Evolutionary conservation across 176 grass and related monocot species (phyloP).

Genomic region (Tuctoria greenei): DNA sequence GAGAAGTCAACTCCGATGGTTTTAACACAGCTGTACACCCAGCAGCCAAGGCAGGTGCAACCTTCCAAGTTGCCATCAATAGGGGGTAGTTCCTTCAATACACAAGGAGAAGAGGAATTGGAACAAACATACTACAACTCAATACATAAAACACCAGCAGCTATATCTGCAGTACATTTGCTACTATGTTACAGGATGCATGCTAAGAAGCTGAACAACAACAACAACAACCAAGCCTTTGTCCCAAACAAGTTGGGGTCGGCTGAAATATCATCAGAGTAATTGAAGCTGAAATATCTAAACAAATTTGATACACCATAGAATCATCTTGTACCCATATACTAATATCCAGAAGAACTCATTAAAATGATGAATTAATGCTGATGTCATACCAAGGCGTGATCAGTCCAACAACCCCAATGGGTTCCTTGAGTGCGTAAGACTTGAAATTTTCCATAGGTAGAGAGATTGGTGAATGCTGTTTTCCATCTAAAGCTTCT

Average conservation of each 20-base stretch:
- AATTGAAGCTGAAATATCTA: neutral
- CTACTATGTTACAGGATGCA: neutral
- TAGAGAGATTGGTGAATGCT: constrained; percentile 65
- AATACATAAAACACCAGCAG: neutral
- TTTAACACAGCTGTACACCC: constrained; percentile 92
- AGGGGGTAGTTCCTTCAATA: constrained; percentile 90
- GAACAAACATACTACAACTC: neutral
- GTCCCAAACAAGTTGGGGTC: too few species aligned
- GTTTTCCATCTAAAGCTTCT: constrained; percentile 77
- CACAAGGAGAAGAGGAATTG: constrained; percentile 9
- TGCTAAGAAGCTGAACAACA: neutral
- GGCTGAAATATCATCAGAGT: too few species aligned
- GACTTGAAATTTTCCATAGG: constrained; percentile 89
- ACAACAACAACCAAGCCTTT: too few species aligned
- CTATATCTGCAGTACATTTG: neutral
- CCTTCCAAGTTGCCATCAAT: constrained; percentile 96
- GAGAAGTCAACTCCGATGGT: constrained; percentile 79
- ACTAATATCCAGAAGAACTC: neutral
- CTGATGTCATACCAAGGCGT: constrained; percentile 81
- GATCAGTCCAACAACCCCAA: constrained; percentile 93
- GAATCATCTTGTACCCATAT: neutral
- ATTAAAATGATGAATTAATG: constrained; percentile 26
- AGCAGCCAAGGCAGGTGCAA: constrained; percentile 93
- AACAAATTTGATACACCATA: neutral
- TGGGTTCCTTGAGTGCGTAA: constrained; percentile 77